Conservation (phyloP, 768 basidiomycete species). For the Baorangia bicolor region DNA sequence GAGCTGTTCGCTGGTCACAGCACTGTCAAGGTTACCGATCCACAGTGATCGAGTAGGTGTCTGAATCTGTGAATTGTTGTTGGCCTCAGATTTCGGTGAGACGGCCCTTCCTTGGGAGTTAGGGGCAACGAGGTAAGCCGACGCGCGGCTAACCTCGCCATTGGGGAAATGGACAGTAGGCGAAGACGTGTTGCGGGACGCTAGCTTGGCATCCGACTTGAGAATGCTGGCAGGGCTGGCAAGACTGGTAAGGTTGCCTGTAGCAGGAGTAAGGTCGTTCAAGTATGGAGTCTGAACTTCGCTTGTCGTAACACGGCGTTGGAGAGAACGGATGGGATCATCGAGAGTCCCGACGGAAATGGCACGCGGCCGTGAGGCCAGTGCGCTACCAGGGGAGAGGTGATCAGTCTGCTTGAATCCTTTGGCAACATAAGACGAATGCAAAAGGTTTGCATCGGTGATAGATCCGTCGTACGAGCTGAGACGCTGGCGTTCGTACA, state of each 20-base stretch:
- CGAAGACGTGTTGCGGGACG: conserved; percentile 41
- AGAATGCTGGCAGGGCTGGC: conserved; percentile 45
- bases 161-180: conserved; percentile 71
- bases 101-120: conserved; percentile 69
- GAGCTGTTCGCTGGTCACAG: conserved; percentile 91
- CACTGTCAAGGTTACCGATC: conserved; percentile 97
- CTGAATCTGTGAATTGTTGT: conserved; percentile 71
- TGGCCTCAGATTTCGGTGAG: conserved; percentile 76
- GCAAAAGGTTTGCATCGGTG: conserved; percentile 50
- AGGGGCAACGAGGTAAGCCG: conserved; percentile 69
- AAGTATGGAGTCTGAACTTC: conserved; percentile 58
- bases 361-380: conserved; percentile 64
- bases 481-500: conserved; percentile 55
- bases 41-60: conserved; percentile 94
- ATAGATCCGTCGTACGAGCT: conserved; percentile 58
- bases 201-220: conserved; percentile 55
- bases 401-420: conserved; percentile 76
- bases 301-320: conserved; percentile 58
- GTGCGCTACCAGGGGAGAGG: conserved; percentile 45
- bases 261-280: conserved; percentile 48
- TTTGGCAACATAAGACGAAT: conserved; percentile 63
- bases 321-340: conserved; percentile 69
- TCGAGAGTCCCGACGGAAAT: conserved; percentile 89
- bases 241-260: conserved; percentile 30
- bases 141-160: conserved; percentile 56